A percentile compares a stretch with the other conserved stretches of the same genome.
Evolutionary conservation across 2,329 filamentous ascomycete species (phyloP).

Genomic region (Daldinia eschscholtzii): DNA sequence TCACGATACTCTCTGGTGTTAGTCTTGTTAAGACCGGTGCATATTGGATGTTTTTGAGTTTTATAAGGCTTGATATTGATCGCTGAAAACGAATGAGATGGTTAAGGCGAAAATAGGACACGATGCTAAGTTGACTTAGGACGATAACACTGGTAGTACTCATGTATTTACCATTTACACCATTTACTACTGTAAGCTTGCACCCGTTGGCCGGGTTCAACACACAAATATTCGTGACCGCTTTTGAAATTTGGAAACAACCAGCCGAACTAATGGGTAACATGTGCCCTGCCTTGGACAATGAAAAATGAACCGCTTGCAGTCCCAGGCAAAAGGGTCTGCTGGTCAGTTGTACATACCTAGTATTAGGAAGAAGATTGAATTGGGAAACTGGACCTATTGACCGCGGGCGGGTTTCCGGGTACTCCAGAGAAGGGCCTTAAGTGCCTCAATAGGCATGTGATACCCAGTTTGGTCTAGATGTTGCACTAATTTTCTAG

Average conservation of each 20-base stretch:
- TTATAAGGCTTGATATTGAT: background rate
- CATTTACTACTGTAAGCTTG: conserved; percentile 5
- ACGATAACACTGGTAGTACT: background rate
- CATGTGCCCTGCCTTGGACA: conserved; percentile 41
- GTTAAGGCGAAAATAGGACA: conserved; percentile 2
- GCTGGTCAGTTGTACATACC: conserved; percentile 36
- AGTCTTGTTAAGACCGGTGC: conserved; percentile 1
- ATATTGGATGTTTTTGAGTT: background rate
- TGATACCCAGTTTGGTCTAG: conserved; percentile 44
- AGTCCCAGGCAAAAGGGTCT: conserved; percentile 42
- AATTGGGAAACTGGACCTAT: conserved; percentile 47
- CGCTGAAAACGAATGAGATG: conserved; percentile 10
- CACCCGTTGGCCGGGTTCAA: conserved; percentile 25
- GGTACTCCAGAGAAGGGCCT: conserved; percentile 39
- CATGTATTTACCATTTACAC: background rate
- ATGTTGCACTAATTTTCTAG: conserved; percentile 24
- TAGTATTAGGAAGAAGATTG: conserved; percentile 30
- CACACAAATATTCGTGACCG: conserved; percentile 31
- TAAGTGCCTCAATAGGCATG: conserved; percentile 49
- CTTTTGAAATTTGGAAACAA: conserved; percentile 31
- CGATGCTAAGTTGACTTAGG: background rate
- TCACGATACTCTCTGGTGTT: background rate
- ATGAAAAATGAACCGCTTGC: conserved; percentile 43
- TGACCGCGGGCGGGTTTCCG: conserved; percentile 47
- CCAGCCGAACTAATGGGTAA: conserved; percentile 35